These are phyloP conservation scores for Rhizopogon vulgaris DNA, from an alignment of 768 basidiomycete genomes.

Conservation along the genomic window DNA sequence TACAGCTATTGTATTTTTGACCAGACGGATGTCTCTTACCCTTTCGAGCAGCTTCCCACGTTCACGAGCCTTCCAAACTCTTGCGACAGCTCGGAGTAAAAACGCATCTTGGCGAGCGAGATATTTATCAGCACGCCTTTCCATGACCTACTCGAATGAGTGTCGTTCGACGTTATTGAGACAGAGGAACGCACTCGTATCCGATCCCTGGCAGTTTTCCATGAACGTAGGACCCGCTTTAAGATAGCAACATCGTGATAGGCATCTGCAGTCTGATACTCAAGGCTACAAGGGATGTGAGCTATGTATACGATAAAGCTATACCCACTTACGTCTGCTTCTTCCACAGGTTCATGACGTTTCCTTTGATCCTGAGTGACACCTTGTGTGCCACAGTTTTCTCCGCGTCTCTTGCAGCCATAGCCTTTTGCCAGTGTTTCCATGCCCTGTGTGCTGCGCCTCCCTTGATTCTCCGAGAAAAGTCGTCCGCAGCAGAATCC, in stretches of 20 bases:
- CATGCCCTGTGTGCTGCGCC: slow-evolving; percentile 38
- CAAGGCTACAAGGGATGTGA: slow-evolving; percentile 30
- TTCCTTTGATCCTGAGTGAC: slow-evolving; percentile 41
- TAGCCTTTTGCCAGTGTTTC: slow-evolving; percentile 50
- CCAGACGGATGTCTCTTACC: slow-evolving; percentile 39
- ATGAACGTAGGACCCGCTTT: slow-evolving; percentile 42
- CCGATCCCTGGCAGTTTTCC: slow-evolving; percentile 48
- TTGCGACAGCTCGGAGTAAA: slow-evolving; percentile 49
- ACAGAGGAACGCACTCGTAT: slow-evolving; percentile 37
- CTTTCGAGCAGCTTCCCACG: slow-evolving; percentile 52
- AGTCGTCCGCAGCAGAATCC: slow-evolving; percentile 45
- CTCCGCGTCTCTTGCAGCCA: slow-evolving; percentile 41
- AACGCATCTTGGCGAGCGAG: slow-evolving; percentile 50
- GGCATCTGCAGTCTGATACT: slow-evolving; percentile 36
- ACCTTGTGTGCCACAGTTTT: slow-evolving; percentile 37
- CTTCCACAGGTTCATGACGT: slow-evolving; percentile 52
- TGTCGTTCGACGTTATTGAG: background rate
- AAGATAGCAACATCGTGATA: slow-evolving; percentile 37
- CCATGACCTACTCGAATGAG: slow-evolving; percentile 40
- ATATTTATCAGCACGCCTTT: slow-evolving; percentile 52
- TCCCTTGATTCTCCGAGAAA: slow-evolving; percentile 33
- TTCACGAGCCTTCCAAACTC: slow-evolving; percentile 67
- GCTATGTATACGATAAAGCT: background rate
- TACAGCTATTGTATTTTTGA: slow-evolving; percentile 39
- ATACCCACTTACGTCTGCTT: slow-evolving; percentile 40